Evolutionary conservation across 352 stramenopile species (phyloP), one percentile per base, ranked within the genome.

Genomic region (Phytophthora sp.): DNA sequence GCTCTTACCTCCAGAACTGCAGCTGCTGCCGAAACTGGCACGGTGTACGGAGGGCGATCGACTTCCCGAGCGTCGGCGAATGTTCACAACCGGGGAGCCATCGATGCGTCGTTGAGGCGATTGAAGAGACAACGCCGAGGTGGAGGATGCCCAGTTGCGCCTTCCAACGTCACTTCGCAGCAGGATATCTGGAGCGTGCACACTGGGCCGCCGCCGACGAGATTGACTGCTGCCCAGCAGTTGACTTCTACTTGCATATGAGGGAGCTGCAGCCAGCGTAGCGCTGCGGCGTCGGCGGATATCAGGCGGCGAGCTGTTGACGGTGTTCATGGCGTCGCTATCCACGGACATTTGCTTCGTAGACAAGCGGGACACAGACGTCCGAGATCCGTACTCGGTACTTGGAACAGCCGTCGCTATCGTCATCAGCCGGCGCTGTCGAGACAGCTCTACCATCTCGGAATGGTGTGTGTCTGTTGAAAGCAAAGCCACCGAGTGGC

Each of bases 111-210:
- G 54, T 17, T 77, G 66, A 0, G 75, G 71, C 2, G 75, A 84
- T 45, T 65, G 54, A 41, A 83, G 62, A 5, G 68, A 78, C 26
- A 84, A 39, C n/a, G 75, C 72, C 21, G 72, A 65, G 7, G 67
- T 77, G n/a, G 75, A 84, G 7, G 64, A 79, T 5, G 56, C 52
- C 75, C 75, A 84, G 41, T 84, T 72, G 27, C 75, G 70, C 28
- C 51, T 64, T 12, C 66, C 72, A 5, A 76, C 72, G 48, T 84
- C 75, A 23, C 75, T 84, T 27, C 75, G 72, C 5, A 84, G 63
- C 11, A 84, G 41, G 12, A 84, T 77, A 12, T 80, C 69, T 0
- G 75, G 75, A 7, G 66, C 62, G 23, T 64, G 67, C 17, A 65
- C 59, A 43, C 57, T 70, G 24, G 27, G 53, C 23, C 62, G 53